A percentile compares a stretch with the other conserved stretches of the same genome.
Evolutionary conservation across 306 rosid species (phyloP).

Genomic region (Benincasa hispida): DNA sequence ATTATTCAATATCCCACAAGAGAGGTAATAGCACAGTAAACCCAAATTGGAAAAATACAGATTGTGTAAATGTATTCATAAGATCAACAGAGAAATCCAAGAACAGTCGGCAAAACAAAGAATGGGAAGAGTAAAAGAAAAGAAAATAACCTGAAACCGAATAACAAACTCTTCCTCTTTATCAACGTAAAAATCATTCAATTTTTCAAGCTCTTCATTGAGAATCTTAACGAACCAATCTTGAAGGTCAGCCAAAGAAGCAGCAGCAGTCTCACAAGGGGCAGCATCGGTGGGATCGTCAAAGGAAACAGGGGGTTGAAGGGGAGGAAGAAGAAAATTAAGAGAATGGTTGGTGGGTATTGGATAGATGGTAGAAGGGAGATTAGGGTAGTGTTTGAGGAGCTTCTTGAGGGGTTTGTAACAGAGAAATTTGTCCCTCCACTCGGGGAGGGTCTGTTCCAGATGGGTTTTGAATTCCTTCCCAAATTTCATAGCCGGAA

Average conservation of each 20-base stretch:
- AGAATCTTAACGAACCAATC: slow-evolving; percentile 71
- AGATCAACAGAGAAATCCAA: not conserved
- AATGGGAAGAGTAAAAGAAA: not conserved
- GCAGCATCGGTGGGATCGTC: not conserved
- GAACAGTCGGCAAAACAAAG: not conserved
- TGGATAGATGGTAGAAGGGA: not conserved
- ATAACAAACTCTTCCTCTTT: slow-evolving; percentile 90
- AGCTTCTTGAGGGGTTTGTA: slow-evolving; percentile 85
- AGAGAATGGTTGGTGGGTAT: slow-evolving; percentile 4
- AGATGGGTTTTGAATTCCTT: slow-evolving; percentile 78
- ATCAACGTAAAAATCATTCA: slow-evolving; percentile 79
- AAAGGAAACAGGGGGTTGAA: not conserved
- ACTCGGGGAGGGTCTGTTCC: slow-evolving; percentile 86
- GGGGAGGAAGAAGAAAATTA: slow-evolving; percentile 18
- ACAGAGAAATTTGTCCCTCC: slow-evolving; percentile 96
- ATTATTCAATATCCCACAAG: not conserved
- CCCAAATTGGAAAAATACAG: not conserved
- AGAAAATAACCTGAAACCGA: slow-evolving; percentile 58
- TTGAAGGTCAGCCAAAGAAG: slow-evolving; percentile 27
- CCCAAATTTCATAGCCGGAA: slow-evolving; percentile 66
- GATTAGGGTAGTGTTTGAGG: slow-evolving; percentile 32
- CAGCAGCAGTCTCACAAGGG: not conserved
- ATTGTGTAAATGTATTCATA: not conserved
- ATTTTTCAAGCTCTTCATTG: slow-evolving; percentile 68
- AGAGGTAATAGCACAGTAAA: not conserved